These are phyloP conservation scores for Xylaria telfairii DNA, from an alignment of 495 filamentous ascomycete genomes.

Conservation along the genomic window DNA sequence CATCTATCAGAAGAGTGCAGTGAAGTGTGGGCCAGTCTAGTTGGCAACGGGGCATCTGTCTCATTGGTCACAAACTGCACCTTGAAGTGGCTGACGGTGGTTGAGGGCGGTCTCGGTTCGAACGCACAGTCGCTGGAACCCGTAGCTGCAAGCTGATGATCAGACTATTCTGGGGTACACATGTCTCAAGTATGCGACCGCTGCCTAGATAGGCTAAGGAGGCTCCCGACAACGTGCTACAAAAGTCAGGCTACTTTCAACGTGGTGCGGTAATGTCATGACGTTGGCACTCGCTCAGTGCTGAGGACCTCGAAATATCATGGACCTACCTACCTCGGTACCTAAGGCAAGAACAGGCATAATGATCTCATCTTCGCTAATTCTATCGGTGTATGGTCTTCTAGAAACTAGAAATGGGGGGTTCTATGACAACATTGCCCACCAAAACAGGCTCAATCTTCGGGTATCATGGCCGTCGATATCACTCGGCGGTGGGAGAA, in stretches of 20 bases:
- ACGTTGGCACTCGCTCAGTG: background rate
- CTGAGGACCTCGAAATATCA: background rate
- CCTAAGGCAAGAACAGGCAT: background rate
- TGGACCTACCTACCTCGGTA: background rate
- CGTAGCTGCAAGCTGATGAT: background rate
- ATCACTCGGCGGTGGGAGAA: background rate
- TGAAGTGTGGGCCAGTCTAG: background rate
- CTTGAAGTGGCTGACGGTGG: no score
- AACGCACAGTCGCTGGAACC: background rate
- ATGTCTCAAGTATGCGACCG: background rate
- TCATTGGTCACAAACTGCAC: background rate
- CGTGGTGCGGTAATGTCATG: background rate
- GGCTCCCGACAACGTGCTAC: background rate
- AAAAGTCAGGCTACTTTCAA: background rate
- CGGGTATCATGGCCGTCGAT: background rate
- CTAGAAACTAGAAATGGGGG: background rate
- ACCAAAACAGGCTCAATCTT: background rate
- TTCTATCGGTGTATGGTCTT: background rate
- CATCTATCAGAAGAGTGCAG: no score
- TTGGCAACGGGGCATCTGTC: background rate
- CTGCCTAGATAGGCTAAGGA: background rate
- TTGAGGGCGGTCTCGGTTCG: background rate
- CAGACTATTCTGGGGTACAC: background rate
- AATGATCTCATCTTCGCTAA: background rate
- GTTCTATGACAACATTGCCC: background rate